Base-by-base conservation (phyloP, 2,329 filamentous ascomycete genomes). In the Ophiostoma tasmaniense region DNA sequence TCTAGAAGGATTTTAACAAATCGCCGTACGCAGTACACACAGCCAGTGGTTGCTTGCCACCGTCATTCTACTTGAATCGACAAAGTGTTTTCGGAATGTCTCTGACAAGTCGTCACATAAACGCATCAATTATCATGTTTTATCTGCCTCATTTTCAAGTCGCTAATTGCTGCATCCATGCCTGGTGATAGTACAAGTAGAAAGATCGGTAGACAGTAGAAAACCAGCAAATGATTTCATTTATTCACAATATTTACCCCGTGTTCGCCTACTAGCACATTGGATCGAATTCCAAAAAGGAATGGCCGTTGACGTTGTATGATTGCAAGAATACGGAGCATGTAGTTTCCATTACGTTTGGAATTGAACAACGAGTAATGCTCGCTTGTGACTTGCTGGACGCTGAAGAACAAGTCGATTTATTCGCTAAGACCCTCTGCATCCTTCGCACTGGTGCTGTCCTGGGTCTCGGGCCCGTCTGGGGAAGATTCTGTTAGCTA, bases 291-390 rank as follows among this genome's bases (percentile, higher is more conserved):
- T 33, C 33, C 33, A 8, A 33, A 33, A 33, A 33, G 33, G 33
- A 33, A 33, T 33, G 33, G 33, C 33, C 33, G 33, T 33, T 5
- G 33, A 33, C 22, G 55, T 61, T 17, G n/a, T 11, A 55, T 11
- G n/a, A 25, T 55, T 52, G 8, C 39, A 45, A n/a, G 14, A 35
- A 33, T 35, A 62, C 30, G 59, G 59, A n/a, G 59, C n/a, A 62
- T 22, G 59, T 62, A n/a, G 59, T 62, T 62, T 62, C 28, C 59
- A 62, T 62, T 62, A 62, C 59, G 59, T 62, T 62, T 62, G 28
- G 59, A 20, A 37, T 20, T 55, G 50, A 35, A 17, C 42, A 20
- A 45, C 42, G 17, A 20, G 5, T 45, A 62, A n/a, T 7, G 30
- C 59, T 30, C 7, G 30, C 20, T 33, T 62, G 28, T 20, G 42